Evolutionary conservation across 495 filamentous ascomycete genomes (phyloP), one percentile per base, ranked within the genome.

Genomic region (Ascodesmis nigricans): DNA sequence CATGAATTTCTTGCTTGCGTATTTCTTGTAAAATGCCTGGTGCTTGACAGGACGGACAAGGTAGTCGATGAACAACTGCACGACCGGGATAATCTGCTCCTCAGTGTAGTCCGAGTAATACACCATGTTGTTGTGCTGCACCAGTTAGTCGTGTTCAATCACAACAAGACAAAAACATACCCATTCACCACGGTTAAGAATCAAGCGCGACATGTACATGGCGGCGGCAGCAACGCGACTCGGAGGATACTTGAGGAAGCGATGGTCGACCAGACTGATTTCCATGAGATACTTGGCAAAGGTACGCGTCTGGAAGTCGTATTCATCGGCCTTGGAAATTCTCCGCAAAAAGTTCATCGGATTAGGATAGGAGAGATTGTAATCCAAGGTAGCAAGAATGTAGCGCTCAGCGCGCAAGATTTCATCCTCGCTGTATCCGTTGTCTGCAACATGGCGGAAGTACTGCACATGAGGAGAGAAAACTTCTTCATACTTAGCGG

Each of bases 11-110:
- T 93, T 95, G 67, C 80, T 87, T 10, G 90, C 87, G 50, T 97
- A 97, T 55, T 97, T 97, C 65, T 84, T 87, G 65, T 91, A 95
- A 67, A 97, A 95, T 11, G 90, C 87, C 55, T 93, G 81, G 46
- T 95, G 87, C 24, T 66, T 65, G 28, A 92, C 79, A 20, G 90
- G 87, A 5, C 73, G 67, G 37, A 71, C 73, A 21, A 95, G 70
- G 50, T 95, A 95, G 50, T 95, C 81, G 36, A 97, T 66, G 84
- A 97, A 93, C 31, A 93, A 60, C 44, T 71, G 66, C 56, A 91
- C 80, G 31, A 93, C 81, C 4, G 90, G 84, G 47, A 80, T 66
- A 40, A 97, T 81, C 52, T 95, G 78, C 19, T 78, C 71, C 55
- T 95, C 83, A 5, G 69, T 71, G 49, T 95, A 97, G 30, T 90